Conservation (phyloP, 345 rosid species). For the Eucalyptus guilfoylei region DNA sequence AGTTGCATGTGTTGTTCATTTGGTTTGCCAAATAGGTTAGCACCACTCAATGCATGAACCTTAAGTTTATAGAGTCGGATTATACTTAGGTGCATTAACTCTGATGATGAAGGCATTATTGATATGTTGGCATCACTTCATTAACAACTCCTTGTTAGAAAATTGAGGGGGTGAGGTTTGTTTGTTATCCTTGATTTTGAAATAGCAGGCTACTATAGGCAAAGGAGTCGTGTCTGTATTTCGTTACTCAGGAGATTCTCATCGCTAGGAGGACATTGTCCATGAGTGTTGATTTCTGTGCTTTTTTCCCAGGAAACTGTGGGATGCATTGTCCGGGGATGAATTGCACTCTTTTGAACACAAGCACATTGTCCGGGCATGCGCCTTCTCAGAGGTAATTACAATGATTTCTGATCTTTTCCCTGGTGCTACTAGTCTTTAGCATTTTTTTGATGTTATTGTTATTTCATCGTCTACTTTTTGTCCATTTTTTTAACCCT, state of each 20-base stretch:
- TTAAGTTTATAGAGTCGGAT: background rate
- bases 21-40: background rate
- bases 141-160: background rate
- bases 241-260: background rate
- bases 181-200: background rate
- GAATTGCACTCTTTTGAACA: slow-evolving; percentile 85
- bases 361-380: slow-evolving; percentile 88
- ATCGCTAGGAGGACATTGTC: background rate
- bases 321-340: slow-evolving; percentile 93
- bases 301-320: slow-evolving; percentile 45
- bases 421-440: background rate
- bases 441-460: background rate
- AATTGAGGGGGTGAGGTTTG: background rate
- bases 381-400: slow-evolving; percentile 77
- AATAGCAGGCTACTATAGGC: background rate
- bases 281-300: background rate
- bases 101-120: background rate
- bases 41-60: background rate
- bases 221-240: background rate
- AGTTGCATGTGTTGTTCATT: background rate
- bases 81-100: background rate
- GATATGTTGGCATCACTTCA: background rate
- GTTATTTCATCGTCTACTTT: background rate
- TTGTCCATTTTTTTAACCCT: background rate
- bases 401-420: background rate